Base-by-base conservation (phyloP, 2,329 filamentous ascomycete genomes). In the Epichloe festucae region DNA sequence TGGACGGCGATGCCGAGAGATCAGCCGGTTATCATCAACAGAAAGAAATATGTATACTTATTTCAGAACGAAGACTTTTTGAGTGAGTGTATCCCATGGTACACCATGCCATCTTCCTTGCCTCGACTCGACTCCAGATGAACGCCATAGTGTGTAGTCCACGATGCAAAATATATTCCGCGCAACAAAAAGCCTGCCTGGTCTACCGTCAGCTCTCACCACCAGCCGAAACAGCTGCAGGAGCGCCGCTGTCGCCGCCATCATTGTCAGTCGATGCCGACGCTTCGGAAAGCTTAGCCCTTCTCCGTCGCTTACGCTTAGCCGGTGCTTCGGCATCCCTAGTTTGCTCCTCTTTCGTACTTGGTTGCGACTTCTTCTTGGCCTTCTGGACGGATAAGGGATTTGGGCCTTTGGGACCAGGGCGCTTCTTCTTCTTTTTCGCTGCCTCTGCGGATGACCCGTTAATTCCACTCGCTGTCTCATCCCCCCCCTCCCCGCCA, bases 321-420 rank as follows among this genome's bases (percentile, higher is more conserved):
- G 58, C 59, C 44, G 57, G 53, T 19, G 52, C 61, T 41, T 63
- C 62, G 50, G 57, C 56, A 39, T 54, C 51, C 21, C 39, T 51
- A 6, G 62, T 59, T 10, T 55, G 54, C 23, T 57, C 53, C 39
- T 64, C 69, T 39, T 65, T 60, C 31, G 56, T 56, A 5, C 53
- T 46, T 49, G 59, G 59, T 52, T 55, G 39, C 19, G 57, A 46
- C 53, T 66, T 63, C 63, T 79, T 80, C 71, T 84, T 86, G 31
- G 76, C 58, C 69, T 87, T 88, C 71, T 84, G 85, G 49, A 85
- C 73, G 48, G 82, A 78, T 50, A 89, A 67, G 8, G 85, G 85
- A 64, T 89, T 89, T 1, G 83, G 84, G 19, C 77, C 81, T 63
- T 86, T 87, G 3, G 74, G 76, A 1, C 83, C 84, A 53, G 75